Conservation (phyloP, 495 filamentous ascomycete genomes). For the Neurospora pannonica region DNA sequence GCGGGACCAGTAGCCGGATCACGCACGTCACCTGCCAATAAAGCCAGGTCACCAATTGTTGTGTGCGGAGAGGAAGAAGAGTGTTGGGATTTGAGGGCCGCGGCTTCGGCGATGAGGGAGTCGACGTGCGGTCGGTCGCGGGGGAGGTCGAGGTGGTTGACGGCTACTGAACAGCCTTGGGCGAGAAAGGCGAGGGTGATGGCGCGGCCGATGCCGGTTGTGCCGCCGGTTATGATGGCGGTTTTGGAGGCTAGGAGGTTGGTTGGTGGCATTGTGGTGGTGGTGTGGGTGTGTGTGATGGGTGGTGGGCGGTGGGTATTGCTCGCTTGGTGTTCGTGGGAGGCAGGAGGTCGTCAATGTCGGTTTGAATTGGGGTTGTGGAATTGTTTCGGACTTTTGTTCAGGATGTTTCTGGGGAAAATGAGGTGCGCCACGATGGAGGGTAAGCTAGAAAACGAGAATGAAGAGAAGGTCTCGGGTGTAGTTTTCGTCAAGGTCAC, state of each 20-base stretch:
- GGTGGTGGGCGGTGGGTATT: background rate
- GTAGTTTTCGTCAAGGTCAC: background rate
- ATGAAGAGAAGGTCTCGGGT: background rate
- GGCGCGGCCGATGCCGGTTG: conserved; percentile 68
- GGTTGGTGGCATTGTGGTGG: conserved; percentile 24
- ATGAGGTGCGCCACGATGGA: background rate
- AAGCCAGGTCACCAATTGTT: conserved; percentile 36
- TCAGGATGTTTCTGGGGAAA: background rate
- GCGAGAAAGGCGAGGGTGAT: conserved; percentile 62
- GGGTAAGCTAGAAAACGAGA: background rate
- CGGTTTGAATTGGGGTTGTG: background rate
- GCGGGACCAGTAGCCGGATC: conserved; percentile 50
- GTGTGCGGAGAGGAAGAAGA: background rate
- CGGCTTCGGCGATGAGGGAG: conserved; percentile 45
- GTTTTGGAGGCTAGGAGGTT: conserved; percentile 58
- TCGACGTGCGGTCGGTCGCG: conserved; percentile 44
- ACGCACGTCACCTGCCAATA: conserved; percentile 57
- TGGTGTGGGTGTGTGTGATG: background rate
- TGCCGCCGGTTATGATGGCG: conserved; percentile 66
- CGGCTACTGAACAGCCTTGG: conserved; percentile 58
- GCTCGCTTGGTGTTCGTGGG: background rate
- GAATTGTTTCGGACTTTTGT: background rate
- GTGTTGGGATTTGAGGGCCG: conserved; percentile 18
- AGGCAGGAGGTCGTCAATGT: background rate
- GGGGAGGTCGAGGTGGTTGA: conserved; percentile 59